Evolutionary conservation across 805 yeast species (phyloP), one percentile per base, ranked within the genome.

Genomic region (Candida ponderosae): DNA sequence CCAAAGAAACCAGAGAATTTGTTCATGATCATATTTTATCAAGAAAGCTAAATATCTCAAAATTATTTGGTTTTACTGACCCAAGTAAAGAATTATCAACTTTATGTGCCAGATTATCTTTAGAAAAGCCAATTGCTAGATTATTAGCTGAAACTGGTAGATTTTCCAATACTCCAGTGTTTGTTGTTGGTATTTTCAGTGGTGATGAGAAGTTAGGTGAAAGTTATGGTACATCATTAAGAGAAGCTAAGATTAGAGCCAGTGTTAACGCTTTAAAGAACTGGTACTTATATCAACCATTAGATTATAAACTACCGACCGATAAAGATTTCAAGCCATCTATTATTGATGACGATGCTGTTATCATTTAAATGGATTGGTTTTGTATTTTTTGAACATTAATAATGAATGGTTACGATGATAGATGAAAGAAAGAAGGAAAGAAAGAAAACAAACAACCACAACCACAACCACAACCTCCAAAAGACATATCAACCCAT

Each of bases 111-210:
- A 77, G 89, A 45, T 82, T 89, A 54, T 74, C 76, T 13, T 68
- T 90, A 46, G 73, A 72, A 35, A 72, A 75, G 17, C 96, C 97
- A 21, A 72, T 82, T 5, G 79, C 88, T 33, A 78, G 94, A 55
- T 70, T 93, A 41, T 65, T 93, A 39, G 89, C 95, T 26, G 99
- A 93, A 62, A 83, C 96, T 21, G 99, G 99, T 59, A 76, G 98
- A 61, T 66, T 70, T 51, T 77, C 96, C 3, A 72, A 75, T 40
- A 77, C 83, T 33, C 95, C 98, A 18, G 81, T 88, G 29, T 93
- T 76, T 49, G 82, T 90, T 13, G 95, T 90, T 26, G 97, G 96
- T 35, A 93, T 86, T 2, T 93, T 88, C 59, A 70, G 83, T 40
- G 97, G 96, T 27, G 68, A 70, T 13, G 76, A 77, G 45, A 79